Evolutionary conservation across 139 green algal genomes (phyloP), one percentile per base, ranked within the genome.

Genomic region (Monoraphidium neglectum): DNA sequence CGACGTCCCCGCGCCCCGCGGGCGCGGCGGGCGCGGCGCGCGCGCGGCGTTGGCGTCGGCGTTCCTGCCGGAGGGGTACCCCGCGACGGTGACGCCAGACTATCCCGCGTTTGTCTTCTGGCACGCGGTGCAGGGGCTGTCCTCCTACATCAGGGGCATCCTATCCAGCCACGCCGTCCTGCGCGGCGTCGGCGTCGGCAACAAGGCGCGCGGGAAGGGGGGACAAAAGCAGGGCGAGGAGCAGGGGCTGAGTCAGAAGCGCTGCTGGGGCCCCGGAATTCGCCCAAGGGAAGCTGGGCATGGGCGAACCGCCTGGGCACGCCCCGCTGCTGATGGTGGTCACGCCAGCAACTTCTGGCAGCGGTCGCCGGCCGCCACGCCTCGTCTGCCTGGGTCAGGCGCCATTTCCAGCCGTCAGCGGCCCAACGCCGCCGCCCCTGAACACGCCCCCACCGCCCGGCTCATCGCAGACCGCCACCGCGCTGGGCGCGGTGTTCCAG

Each of bases 111-210:
- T 73, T 40, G 28, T 80, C 28, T 30, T 30, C 2, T 80, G 75
- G 75, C 54, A 73, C 59, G 57, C 83, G 1, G 70, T 88, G 12
- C 93, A 97, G 80, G 93, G 80, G 0, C 65, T 96, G 30, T 87
- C 47, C 61, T 87, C 66, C 26, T 97, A 97, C 69, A 82, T 95
- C 13, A 79, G 93, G 0, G 92, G 93, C 16, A 87, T 95, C 72
- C 73, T 97, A 2, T 87, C 81, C 15, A 84, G 40, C 1, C 81
- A 92, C 16, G 91, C 92, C 2, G 84, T 96, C 12, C 75, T 96
- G 53, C 77, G 68, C 6, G 92, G 90, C 21, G 72, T 95, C 8
- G 92, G 92, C 0, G 90, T 95, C 13, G 93, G 92, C 18, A 66
- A 83, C 15, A 53, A 88, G 65, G 84, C 81, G 70, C 16, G 80